Percentiles rank a stretch among this genome's conserved stretches.
phyloP scores from a whole-genome alignment of 768 basidiomycete genomes.

The Lyophyllum shimeji region DNA sequence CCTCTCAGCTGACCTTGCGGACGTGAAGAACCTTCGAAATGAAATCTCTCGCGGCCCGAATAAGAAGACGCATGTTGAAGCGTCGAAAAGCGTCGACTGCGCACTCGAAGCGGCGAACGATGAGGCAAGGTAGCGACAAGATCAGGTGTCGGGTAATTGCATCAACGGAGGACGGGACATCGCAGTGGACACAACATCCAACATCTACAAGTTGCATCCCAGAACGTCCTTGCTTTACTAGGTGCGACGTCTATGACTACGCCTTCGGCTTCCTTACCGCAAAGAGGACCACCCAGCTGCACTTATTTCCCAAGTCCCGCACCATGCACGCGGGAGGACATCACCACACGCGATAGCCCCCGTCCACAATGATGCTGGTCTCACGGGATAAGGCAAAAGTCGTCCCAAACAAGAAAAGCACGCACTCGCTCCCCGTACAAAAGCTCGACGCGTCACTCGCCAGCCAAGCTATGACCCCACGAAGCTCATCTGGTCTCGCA shows the following conservation, averaged over 20 bases:
- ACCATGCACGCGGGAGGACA: too few species aligned
- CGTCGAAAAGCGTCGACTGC: background rate
- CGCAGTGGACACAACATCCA: too few species aligned
- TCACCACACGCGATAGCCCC: conserved; percentile 63
- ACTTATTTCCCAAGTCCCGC: too few species aligned
- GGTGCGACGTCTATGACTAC: too few species aligned
- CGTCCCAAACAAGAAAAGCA: conserved; percentile 14
- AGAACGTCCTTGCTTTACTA: too few species aligned
- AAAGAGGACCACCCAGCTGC: too few species aligned
- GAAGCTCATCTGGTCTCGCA: conserved; percentile 68
- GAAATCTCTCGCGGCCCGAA: background rate
- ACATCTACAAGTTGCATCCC: too few species aligned
- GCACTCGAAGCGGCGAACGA: too few species aligned
- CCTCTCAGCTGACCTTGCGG: background rate
- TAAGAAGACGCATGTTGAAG: background rate
- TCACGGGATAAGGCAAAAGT: background rate
- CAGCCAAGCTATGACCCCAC: conserved; percentile 71
- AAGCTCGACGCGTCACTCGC: conserved; percentile 74
- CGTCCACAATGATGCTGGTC: too few species aligned
- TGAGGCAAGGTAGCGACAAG: too few species aligned
- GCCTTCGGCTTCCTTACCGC: too few species aligned
- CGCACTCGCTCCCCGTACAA: conserved; percentile 81
- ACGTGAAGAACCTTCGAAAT: background rate
- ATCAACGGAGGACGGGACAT: too few species aligned
- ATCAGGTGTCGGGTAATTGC: background rate